These are phyloP conservation scores for Sphaerostilbella broomeana DNA, from an alignment of 2,329 filamentous ascomycete species.

Conservation along the genomic window DNA sequence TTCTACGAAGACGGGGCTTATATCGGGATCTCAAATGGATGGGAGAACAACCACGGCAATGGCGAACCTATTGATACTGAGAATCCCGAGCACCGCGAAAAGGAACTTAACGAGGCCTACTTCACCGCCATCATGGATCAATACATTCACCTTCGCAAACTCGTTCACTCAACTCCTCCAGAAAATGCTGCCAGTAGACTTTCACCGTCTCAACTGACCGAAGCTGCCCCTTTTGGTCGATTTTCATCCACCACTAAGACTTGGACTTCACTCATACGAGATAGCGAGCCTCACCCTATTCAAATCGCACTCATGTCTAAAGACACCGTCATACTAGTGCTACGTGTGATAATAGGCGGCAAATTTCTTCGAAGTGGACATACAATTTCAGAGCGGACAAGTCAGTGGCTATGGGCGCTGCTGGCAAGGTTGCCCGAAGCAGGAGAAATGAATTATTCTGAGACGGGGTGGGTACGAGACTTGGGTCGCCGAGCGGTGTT, in stretches of 20 bases:
- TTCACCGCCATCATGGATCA: slow-evolving; percentile 58
- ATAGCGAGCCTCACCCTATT: slow-evolving; percentile 49
- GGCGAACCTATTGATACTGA: slow-evolving; percentile 22
- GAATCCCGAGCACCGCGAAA: slow-evolving; percentile 24
- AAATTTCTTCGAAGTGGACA: slow-evolving; percentile 56
- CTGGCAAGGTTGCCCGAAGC: slow-evolving; percentile 67
- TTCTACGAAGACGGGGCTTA: slow-evolving; percentile 77
- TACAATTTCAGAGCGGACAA: slow-evolving; percentile 58
- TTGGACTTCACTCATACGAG: slow-evolving; percentile 48
- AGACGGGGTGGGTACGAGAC: slow-evolving; percentile 70
- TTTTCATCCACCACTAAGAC: slow-evolving; percentile 41
- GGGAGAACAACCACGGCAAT: slow-evolving; percentile 23
- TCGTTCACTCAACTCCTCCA: slow-evolving; percentile 52
- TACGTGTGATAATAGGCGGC: slow-evolving; percentile 60
- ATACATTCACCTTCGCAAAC: slow-evolving; percentile 58
- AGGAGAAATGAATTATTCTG: slow-evolving; percentile 67
- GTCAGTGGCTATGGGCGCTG: slow-evolving; percentile 80
- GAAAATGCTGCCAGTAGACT: slow-evolving; percentile 46
- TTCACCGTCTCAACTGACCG: slow-evolving; percentile 44
- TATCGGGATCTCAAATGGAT: slow-evolving; percentile 49
- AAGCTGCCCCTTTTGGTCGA: slow-evolving; percentile 48
- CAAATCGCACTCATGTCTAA: slow-evolving; percentile 61
- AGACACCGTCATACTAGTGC: slow-evolving; percentile 56
- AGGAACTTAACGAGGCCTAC: slow-evolving; percentile 56
- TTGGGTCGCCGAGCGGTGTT: slow-evolving; percentile 69